Evolutionary conservation across 768 basidiomycete genomes (phyloP).

Genomic region (Porphyrellus cyaneotinctus): DNA sequence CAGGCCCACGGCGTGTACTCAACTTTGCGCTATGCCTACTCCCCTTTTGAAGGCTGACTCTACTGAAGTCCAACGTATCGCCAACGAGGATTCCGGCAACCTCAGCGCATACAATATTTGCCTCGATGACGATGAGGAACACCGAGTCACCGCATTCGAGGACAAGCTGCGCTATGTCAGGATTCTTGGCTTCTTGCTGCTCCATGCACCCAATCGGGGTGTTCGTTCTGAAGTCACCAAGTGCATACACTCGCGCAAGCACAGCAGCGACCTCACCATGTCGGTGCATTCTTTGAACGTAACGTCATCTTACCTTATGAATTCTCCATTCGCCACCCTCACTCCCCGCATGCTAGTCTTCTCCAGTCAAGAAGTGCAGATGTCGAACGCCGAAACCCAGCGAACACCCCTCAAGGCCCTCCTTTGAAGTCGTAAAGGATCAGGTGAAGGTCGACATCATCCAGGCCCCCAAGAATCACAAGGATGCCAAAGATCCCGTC

Average conservation of each 20-base stretch:
- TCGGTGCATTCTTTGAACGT: conserved; percentile 6
- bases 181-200: conserved; percentile 7
- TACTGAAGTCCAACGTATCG: no score
- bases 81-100: no score
- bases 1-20: no score
- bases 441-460: neutral
- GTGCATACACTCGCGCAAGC: neutral
- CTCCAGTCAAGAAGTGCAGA: conserved; percentile 13
- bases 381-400: conserved; percentile 20
- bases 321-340: neutral
- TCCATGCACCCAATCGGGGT: neutral
- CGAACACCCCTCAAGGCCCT: conserved; percentile 12
- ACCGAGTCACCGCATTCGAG: neutral
- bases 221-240: conserved; percentile 3
- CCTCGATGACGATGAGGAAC: neutral
- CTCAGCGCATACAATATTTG: neutral
- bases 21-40: no score
- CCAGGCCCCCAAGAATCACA: neutral
- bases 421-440: conserved; percentile 10
- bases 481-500: conserved; percentile 1
- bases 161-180: neutral
- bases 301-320: conserved; percentile 5
- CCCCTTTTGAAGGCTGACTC: no score
- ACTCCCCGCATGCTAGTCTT: neutral
- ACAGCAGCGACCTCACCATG: neutral